phyloP scores from a whole-genome alignment of 2,329 filamentous ascomycete species.

The Fusarium nodosum region DNA sequence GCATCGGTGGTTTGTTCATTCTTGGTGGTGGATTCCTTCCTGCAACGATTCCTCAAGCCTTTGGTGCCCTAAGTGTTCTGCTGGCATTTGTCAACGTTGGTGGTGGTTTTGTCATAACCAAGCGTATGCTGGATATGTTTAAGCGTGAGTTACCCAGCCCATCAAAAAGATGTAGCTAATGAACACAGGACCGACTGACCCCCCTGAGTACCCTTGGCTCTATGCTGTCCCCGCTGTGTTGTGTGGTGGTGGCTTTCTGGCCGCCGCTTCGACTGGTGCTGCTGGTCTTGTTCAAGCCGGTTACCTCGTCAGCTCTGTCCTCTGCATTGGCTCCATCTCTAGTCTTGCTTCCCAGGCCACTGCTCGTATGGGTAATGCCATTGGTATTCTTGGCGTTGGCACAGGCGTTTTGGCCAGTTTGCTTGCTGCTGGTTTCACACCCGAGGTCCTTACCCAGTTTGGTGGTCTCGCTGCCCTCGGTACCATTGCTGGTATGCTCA shows the following conservation, averaged over 20 bases:
- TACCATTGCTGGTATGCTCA: slow-evolving; percentile 76
- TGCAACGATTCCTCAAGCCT: slow-evolving; percentile 80
- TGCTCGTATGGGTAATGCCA: slow-evolving; percentile 85
- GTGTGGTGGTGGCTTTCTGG: slow-evolving; percentile 85
- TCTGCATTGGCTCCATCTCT: slow-evolving; percentile 88
- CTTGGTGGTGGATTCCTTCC: slow-evolving; percentile 86
- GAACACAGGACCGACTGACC: slow-evolving; percentile 78
- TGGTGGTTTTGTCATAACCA: slow-evolving; percentile 91
- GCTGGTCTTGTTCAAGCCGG: slow-evolving; percentile 88
- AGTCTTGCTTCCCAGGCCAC: slow-evolving; percentile 85
- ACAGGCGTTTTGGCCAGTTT: slow-evolving; percentile 87
- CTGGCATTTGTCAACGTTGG: slow-evolving; percentile 90
- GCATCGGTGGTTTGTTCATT: slow-evolving; percentile 88
- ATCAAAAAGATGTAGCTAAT: slow-evolving; percentile 26
- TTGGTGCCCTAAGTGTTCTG: slow-evolving; percentile 84
- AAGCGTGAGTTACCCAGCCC: slow-evolving; percentile 65
- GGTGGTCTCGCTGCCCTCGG: slow-evolving; percentile 80
- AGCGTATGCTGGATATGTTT: slow-evolving; percentile 95
- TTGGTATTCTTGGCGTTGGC: slow-evolving; percentile 87
- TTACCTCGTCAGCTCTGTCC: slow-evolving; percentile 84
- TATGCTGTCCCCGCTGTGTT: slow-evolving; percentile 82
- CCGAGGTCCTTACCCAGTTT: slow-evolving; percentile 84
- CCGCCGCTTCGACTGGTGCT: slow-evolving; percentile 83
- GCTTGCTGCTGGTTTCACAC: slow-evolving; percentile 82
- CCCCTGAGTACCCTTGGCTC: slow-evolving; percentile 88